phyloP scores from a whole-genome alignment of 257 asterid species.

The Datura wrightii region DNA sequence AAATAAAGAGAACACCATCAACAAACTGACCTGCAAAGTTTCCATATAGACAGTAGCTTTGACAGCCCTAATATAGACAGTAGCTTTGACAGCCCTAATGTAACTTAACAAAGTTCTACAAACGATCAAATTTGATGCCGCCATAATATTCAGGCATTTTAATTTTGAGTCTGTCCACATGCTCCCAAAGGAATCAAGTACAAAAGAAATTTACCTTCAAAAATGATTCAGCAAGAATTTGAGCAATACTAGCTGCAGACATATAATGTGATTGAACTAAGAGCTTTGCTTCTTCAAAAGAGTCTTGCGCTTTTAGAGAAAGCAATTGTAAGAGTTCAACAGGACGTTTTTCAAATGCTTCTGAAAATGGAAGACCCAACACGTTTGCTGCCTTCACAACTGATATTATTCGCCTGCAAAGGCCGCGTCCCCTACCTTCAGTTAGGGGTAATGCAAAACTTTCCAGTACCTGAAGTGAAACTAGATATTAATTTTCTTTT shows the following conservation, averaged over 20 bases:
- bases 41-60: conserved; percentile 8
- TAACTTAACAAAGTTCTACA: neutral
- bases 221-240: conserved; percentile 95
- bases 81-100: neutral
- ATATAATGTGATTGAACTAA: conserved; percentile 84
- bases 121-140: neutral
- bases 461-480: conserved; percentile 69
- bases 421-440: conserved; percentile 85
- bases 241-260: conserved; percentile 97
- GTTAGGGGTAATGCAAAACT: conserved; percentile 58
- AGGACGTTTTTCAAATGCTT: conserved; percentile 96
- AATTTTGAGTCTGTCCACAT: conserved; percentile 19
- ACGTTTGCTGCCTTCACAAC: conserved; percentile 90
- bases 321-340: conserved; percentile 89
- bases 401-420: conserved; percentile 80
- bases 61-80: no score
- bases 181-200: conserved; percentile 11
- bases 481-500: conserved; percentile 29
- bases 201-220: conserved; percentile 63
- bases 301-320: conserved; percentile 96
- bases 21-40: neutral
- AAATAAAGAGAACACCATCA: conserved; percentile 12
- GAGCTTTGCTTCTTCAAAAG: conserved; percentile 87
- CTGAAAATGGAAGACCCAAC: conserved; percentile 85
- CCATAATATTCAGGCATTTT: conserved; percentile 4